These are phyloP conservation scores for Conoideocrella luteorostrata DNA, from an alignment of 2,329 filamentous ascomycete species.

Conservation along the genomic window DNA sequence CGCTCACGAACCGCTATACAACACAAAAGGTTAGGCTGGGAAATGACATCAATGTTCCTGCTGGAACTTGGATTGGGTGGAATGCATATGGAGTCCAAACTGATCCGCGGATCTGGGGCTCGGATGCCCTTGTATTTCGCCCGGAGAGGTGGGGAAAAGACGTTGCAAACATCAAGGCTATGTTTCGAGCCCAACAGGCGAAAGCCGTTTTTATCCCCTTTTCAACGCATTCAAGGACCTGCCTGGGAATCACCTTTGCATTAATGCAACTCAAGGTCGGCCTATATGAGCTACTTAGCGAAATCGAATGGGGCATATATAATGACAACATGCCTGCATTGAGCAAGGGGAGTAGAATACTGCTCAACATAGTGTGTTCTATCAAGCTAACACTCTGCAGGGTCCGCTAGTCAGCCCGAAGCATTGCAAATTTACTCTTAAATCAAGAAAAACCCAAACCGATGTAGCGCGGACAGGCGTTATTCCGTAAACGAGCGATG, in stretches of 20 bases:
- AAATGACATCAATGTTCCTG: slow-evolving; percentile 25
- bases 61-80: slow-evolving; percentile 33
- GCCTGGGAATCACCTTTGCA: slow-evolving; percentile 34
- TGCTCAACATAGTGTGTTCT: too few species aligned
- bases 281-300: too few species aligned
- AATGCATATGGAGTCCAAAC: slow-evolving; percentile 34
- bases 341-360: too few species aligned
- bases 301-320: too few species aligned
- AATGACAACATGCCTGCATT: too few species aligned
- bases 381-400: too few species aligned
- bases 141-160: slow-evolving; percentile 32
- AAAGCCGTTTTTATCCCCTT: slow-evolving; percentile 35
- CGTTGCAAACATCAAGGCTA: slow-evolving; percentile 26
- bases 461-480: too few species aligned
- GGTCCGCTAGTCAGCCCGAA: too few species aligned
- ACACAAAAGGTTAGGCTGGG: slow-evolving; percentile 17
- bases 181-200: slow-evolving; percentile 27
- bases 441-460: too few species aligned
- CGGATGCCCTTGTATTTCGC: slow-evolving; percentile 28
- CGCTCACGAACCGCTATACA: slow-evolving; percentile 40
- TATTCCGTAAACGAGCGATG: too few species aligned
- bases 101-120: slow-evolving; percentile 24
- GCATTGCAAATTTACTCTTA: too few species aligned
- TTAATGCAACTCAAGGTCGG: slow-evolving; percentile 29
- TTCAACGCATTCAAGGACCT: slow-evolving; percentile 32